phyloP scores from a whole-genome alignment of 192 early-diverging fungal genomes.

The Fimicolochytrium jonesii region DNA sequence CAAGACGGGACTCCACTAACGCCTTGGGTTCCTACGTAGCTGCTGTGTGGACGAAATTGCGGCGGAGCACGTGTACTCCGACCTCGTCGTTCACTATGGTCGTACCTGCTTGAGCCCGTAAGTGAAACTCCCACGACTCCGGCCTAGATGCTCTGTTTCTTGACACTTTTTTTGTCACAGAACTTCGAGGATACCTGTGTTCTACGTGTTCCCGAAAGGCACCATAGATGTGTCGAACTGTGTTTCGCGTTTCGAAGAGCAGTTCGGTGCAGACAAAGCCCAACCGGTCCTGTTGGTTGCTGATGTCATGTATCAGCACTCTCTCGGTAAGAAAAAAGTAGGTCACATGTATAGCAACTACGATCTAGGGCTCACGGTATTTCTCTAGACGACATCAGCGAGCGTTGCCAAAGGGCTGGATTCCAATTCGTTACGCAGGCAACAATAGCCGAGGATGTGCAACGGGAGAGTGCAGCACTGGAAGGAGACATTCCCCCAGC shows the following conservation, averaged over 20 bases:
- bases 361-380: no score
- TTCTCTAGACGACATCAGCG: no score
- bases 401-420: no score
- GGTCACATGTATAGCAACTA: no score
- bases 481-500: no score
- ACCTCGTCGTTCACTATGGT: conserved; percentile 95
- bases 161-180: conserved; percentile 26
- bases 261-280: conserved; percentile 35
- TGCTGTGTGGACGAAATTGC: conserved; percentile 98
- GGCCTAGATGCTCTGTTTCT: background rate
- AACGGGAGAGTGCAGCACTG: no score
- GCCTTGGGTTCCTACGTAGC: no score
- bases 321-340: background rate
- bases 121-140: conserved; percentile 13
- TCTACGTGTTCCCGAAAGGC: conserved; percentile 81
- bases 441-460: no score
- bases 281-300: conserved; percentile 62
- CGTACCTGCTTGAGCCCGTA: conserved; percentile 82
- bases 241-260: conserved; percentile 37
- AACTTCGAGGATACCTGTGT: conserved; percentile 73
- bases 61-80: conserved; percentile 79
- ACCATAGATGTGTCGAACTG: conserved; percentile 64
- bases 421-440: no score
- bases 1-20: no score
- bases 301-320: conserved; percentile 70